phyloP scores from a whole-genome alignment of 1,284 basidiomycete species.

The Leccinum pachyderme region DNA sequence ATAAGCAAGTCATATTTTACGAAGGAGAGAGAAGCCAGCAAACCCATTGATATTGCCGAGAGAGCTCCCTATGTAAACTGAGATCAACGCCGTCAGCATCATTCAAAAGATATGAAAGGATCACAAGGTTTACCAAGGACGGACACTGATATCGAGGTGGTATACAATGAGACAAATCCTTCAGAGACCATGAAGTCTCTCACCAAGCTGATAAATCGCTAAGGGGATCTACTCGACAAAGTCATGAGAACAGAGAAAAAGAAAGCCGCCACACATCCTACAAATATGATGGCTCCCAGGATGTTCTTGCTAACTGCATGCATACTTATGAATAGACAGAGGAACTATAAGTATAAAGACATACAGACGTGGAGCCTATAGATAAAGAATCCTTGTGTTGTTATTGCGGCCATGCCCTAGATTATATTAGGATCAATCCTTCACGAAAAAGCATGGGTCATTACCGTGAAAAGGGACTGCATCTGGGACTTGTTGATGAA shows the following conservation, averaged over 20 bases:
- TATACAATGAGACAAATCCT: background rate
- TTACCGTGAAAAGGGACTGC: conserved; percentile 2
- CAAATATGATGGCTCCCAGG: conserved; percentile 4
- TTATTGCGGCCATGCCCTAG: conserved; percentile 5
- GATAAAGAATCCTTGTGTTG: conserved; percentile 16
- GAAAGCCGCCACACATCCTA: background rate
- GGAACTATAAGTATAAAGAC: background rate
- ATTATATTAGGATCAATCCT: background rate
- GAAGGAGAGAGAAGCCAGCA: background rate
- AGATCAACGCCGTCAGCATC: background rate
- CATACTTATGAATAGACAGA: background rate
- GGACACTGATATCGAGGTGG: background rate
- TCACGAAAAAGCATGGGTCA: background rate
- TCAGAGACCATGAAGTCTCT: background rate
- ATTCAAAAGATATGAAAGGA: background rate
- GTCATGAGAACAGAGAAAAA: background rate
- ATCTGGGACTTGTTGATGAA: background rate
- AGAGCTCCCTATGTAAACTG: background rate
- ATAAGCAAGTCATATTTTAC: background rate
- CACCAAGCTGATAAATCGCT: conserved; percentile 11
- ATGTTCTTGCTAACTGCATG: conserved; percentile 14
- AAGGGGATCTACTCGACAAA: conserved; percentile 2
- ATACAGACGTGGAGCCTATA: conserved; percentile 13
- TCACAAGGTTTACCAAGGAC: background rate
- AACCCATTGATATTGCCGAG: conserved; percentile 3